Evolutionary conservation across 2,329 filamentous ascomycete species (phyloP).

Genomic region (Aspergillus jensenii): DNA sequence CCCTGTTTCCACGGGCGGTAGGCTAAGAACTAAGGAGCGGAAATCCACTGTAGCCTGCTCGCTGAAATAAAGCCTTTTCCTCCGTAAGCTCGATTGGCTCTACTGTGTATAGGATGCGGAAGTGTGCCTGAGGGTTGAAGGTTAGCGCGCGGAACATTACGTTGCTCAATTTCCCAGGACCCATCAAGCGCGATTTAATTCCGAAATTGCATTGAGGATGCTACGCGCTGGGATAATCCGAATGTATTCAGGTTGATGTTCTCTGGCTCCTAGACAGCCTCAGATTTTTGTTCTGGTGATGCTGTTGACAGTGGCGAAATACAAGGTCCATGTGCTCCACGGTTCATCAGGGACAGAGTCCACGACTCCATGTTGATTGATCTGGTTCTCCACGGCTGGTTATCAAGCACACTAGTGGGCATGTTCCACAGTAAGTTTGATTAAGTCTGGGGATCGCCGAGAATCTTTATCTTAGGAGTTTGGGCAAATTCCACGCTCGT

Average conservation of each 20-base stretch:
- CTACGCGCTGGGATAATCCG: background rate
- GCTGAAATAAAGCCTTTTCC: background rate
- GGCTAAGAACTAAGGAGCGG: background rate
- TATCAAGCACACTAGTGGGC: background rate
- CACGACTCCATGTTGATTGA: background rate
- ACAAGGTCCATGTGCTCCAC: background rate
- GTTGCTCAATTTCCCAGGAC: slow-evolving; percentile 6
- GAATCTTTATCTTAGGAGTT: background rate
- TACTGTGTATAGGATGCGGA: background rate
- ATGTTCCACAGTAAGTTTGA: background rate
- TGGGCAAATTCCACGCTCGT: background rate
- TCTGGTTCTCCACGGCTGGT: background rate
- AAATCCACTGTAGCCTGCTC: background rate
- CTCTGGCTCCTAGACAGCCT: background rate
- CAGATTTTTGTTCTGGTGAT: background rate
- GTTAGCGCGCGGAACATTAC: slow-evolving; percentile 3
- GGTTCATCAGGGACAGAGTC: too few relatives aligned
- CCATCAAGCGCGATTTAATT: background rate
- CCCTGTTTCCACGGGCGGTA: background rate
- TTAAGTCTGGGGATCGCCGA: background rate
- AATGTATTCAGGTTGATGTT: background rate
- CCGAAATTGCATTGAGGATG: background rate
- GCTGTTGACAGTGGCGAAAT: background rate
- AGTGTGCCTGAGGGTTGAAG: background rate
- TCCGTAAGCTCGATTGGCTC: background rate